phyloP scores from a whole-genome alignment of 2,329 filamentous ascomycete genomes.

The Calonectria pseudoreteaudii region DNA sequence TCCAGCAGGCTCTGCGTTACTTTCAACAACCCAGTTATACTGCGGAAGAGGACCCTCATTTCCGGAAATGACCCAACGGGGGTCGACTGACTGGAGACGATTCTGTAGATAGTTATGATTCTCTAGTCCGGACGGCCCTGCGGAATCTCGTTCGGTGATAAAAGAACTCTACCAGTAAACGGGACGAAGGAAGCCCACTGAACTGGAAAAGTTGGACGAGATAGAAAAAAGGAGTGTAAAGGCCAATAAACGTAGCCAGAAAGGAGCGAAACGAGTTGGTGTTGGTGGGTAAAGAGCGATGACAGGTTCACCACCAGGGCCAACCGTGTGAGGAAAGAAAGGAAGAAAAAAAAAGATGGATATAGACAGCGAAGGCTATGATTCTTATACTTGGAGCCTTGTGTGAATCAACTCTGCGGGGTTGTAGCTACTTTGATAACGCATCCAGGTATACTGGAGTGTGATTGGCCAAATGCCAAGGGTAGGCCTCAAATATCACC shows the following conservation, averaged over 20 bases:
- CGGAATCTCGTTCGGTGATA: background rate
- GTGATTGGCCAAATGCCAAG: background rate
- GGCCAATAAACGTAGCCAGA: background rate
- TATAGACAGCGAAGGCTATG: background rate
- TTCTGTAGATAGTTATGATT: background rate
- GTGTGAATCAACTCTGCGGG: background rate
- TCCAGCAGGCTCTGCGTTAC: conserved; percentile 8
- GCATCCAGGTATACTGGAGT: background rate
- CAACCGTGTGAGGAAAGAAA: background rate
- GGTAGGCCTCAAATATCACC: background rate
- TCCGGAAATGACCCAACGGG: background rate
- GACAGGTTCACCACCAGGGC: conserved; percentile 6
- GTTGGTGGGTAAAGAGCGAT: background rate
- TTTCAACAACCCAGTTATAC: background rate
- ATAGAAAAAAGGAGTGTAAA: background rate
- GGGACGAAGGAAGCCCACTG: background rate
- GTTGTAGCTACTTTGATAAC: background rate
- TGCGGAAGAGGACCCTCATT: conserved; percentile 11
- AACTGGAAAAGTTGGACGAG: background rate
- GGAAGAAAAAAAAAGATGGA: background rate
- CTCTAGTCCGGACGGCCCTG: background rate
- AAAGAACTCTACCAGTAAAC: background rate
- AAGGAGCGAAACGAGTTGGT: conserved; percentile 5
- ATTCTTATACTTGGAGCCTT: background rate
- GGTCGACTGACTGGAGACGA: background rate